Evolutionary conservation across 805 yeast genomes (phyloP), one percentile per base, ranked within the genome.

Genomic region (Metschnikowia picachoensis): DNA sequence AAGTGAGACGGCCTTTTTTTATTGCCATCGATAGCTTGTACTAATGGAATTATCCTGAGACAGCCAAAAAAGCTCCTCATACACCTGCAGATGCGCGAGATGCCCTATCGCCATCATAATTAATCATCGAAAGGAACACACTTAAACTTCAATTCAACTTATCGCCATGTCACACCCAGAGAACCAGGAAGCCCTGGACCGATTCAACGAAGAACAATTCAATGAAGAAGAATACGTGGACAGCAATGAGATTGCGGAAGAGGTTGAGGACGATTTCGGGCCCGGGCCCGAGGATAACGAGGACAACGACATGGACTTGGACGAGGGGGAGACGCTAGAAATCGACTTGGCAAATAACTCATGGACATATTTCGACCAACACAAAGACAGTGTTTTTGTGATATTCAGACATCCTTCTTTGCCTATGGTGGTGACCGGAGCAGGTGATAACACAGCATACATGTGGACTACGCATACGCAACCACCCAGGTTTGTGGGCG

Each of bases 331-430:
- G 41, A 70, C 74, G 34, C 67, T 87, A 35, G 95, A 87, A 65
- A 78, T 92, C 30, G 98, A 91, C 60, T 71, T 91, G 82, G 75
- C 91, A 41, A 92, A 92, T 68, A 92, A 92, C 67, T 88, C 98
- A 8, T 79, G 84, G 70, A 73, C 88, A 0, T 94, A 88, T 65
- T 94, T 94, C 64, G 99, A 94, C 62, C 76, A 78, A 55, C 99
- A 94, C 62, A 75, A 78, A 45, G 99, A 94, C 65, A 88, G 97
- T 2, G 79, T 92, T 3, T 92, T 86, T 66, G 74, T 86, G 12
- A 74, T 94, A n/a, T 79, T 87, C 41, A 70, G 82, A 7, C 97
- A 94, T 63, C 97, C 97, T 34, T 74, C 74, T 7, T 73, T 90
- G 49, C 97, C 97, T 14, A 65, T 85, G 64, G 94, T 87, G 8